Evolutionary conservation across 352 stramenopile genomes (phyloP).

Genomic region (Globisporangium acanthophoron): DNA sequence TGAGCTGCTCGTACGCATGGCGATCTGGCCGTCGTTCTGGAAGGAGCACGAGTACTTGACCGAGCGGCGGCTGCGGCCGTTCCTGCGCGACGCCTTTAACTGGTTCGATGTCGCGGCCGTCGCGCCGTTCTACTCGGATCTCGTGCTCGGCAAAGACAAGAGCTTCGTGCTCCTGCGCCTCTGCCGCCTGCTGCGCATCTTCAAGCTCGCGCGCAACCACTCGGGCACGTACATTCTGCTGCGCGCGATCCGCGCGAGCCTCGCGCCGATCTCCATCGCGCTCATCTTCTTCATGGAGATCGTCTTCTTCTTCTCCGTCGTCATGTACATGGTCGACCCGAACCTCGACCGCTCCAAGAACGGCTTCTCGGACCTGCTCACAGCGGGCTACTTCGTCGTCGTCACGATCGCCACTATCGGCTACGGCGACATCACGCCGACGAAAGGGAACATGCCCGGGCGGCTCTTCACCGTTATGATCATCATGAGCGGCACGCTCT

Average conservation of each 20-base stretch:
- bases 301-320: constrained; percentile 71
- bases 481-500: constrained; percentile 81
- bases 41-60: constrained; percentile 63
- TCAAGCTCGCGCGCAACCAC: constrained; percentile 74
- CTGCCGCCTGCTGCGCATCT: constrained; percentile 69
- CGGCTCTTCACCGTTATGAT: constrained; percentile 69
- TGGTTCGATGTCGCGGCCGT: constrained; percentile 76
- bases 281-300: constrained; percentile 82
- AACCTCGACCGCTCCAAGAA: constrained; percentile 54
- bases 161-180: constrained; percentile 71
- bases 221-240: constrained; percentile 76
- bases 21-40: constrained; percentile 76
- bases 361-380: constrained; percentile 72
- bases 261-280: constrained; percentile 73
- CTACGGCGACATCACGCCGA: constrained; percentile 74
- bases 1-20: constrained; percentile 58
- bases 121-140: constrained; percentile 68
- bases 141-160: constrained; percentile 66
- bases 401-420: constrained; percentile 72
- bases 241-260: constrained; percentile 58
- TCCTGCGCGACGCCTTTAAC: constrained; percentile 73
- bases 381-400: constrained; percentile 69
- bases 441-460: constrained; percentile 62
- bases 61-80: constrained; percentile 56
- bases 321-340: constrained; percentile 80